Evolutionary conservation across 1,284 basidiomycete genomes (phyloP), one percentile per base, ranked within the genome.

Genomic region (Boletus sp.): DNA sequence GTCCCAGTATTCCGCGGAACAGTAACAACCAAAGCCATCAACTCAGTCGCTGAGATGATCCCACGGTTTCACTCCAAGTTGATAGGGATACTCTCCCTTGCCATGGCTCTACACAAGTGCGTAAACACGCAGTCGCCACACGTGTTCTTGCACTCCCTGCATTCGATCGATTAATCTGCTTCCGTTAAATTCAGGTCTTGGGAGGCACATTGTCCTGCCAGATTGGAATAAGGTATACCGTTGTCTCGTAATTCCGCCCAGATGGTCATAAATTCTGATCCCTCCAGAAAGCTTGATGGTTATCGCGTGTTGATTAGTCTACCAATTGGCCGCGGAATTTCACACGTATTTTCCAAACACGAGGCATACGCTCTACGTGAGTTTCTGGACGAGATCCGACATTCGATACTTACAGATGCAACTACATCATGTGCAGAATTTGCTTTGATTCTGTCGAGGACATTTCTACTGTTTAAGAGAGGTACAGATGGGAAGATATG

Each of bases 301-400:
- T 50, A 44, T 50, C 57, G 48, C 49, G 42, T 58, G 57, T 57
- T 44, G 25, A 30, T 41, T 39, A 30, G 38, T 38, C 29, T 40
- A 14, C 39, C 22, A 36, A 25, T 27, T 50, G 27, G 14, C 61
- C 61, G 61, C 61, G 55, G 64, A 47, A 65, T 62, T 53, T 35
- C 55, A 49, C 50, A 51, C 60, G 43, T 46, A 41, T 56, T 39
- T 3, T 44, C 41, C 29, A 40, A 46, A 49, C 60, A 62, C 34
- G 58, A 48, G 49, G 45, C 26, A 25, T 27, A 33, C 8, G 29
- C 33, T 48, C 37, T 44, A 50, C 53, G 43, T 42, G 25, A 47
- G 20, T 49, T 34, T 58, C 33, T 26, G 37, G 41, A 51, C 41
- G 44, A 49, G 38, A 46, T 62, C 48, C 41, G 46, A 46, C n/a